Percentiles rank a stretch among this genome's conserved stretches.
phyloP scores from a whole-genome alignment of 495 filamentous ascomycete genomes.

The Penicillium dipodomyicola region DNA sequence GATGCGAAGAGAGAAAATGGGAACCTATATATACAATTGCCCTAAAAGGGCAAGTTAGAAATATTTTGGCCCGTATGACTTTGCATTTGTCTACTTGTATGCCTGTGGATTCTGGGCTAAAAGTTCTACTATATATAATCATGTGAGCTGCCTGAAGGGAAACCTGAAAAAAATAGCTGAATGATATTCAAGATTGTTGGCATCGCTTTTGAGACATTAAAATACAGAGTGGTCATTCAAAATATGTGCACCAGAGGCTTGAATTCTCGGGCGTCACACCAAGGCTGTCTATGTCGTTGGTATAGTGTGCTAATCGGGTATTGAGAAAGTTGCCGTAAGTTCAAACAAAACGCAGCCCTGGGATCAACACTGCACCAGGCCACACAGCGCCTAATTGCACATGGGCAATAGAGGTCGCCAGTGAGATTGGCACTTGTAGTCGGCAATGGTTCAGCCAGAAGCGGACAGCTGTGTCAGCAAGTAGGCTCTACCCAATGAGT shows the following conservation, averaged over 20 bases:
- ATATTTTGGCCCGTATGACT: too few species aligned
- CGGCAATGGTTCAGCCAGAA: not conserved
- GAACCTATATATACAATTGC: too few species aligned
- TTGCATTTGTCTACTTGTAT: too few species aligned
- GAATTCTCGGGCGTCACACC: not conserved
- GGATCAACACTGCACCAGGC: not conserved
- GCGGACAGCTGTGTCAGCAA: not conserved
- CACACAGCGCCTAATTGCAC: not conserved
- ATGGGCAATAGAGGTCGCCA: not conserved
- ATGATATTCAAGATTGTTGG: not conserved
- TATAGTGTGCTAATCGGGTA: not conserved
- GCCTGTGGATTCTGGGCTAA: too few species aligned
- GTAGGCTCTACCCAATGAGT: not conserved
- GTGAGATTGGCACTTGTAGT: not conserved
- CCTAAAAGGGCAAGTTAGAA: too few species aligned
- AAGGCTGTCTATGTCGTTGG: not conserved
- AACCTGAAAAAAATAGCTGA: not conserved
- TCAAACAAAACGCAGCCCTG: not conserved
- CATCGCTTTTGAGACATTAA: constrained; percentile 6
- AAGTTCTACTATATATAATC: too few species aligned
- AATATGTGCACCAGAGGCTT: not conserved
- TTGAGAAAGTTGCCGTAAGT: not conserved
- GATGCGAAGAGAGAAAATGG: too few species aligned
- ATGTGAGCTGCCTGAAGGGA: not conserved
- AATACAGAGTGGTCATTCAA: constrained; percentile 4